phyloP scores from a whole-genome alignment of 179 eudicot species.

The Spergularia azorica region DNA sequence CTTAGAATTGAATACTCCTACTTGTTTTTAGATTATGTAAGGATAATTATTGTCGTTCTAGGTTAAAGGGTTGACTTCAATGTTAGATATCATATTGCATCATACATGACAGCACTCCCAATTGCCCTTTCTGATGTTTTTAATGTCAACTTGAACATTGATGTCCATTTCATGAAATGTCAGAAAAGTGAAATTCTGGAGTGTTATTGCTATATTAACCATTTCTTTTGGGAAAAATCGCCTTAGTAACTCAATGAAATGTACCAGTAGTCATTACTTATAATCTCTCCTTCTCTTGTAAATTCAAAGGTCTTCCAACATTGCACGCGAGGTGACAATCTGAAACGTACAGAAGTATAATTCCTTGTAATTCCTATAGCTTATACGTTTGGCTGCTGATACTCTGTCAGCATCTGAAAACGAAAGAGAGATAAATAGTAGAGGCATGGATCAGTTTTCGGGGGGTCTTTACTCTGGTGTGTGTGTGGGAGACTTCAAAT shows the following conservation, averaged over 20 bases:
- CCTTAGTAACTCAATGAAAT: neutral
- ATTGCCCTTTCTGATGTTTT: neutral
- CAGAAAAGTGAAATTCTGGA: neutral
- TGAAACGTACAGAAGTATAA: neutral
- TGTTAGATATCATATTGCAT: slow-evolving; percentile 4
- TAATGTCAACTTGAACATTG: neutral
- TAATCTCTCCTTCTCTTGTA: neutral
- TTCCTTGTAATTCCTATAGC: slow-evolving; percentile 1
- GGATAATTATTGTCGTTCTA: neutral
- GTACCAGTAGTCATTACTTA: neutral
- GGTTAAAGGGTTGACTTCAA: neutral
- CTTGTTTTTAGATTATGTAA: neutral
- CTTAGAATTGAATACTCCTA: neutral
- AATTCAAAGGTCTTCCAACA: neutral
- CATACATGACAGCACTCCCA: neutral
- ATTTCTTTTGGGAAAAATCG: neutral
- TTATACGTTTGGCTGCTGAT: neutral
- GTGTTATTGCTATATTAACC: neutral
- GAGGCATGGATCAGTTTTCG: neutral
- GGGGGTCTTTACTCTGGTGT: neutral
- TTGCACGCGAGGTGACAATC: slow-evolving; percentile 4
- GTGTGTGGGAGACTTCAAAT: slow-evolving; percentile 3
- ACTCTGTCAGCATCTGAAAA: neutral
- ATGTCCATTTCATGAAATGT: neutral
- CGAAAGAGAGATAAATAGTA: neutral